Conservation (phyloP, 2,329 filamentous ascomycete genomes). For the Rutstroemia sp. region DNA sequence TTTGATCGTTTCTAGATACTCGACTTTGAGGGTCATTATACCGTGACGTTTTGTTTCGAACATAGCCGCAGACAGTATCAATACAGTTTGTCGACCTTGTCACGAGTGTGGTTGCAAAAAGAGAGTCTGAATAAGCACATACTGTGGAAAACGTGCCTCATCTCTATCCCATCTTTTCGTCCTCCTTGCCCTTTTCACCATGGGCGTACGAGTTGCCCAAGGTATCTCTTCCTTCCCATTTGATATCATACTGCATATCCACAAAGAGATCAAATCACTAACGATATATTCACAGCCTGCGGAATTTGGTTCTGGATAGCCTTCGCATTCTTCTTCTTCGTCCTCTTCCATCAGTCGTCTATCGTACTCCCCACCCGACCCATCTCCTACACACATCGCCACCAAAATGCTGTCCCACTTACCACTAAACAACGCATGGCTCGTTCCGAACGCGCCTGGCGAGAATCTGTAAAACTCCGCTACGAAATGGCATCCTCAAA, state of each 20-base stretch:
- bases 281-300: slow-evolving; percentile 14
- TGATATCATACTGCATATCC: background rate
- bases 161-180: background rate
- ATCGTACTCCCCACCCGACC: background rate
- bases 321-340: slow-evolving; percentile 20
- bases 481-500: slow-evolving; percentile 20
- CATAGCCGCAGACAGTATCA: too few relatives aligned
- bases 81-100: too few relatives aligned
- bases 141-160: background rate
- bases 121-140: too few relatives aligned
- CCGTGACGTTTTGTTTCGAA: too few relatives aligned
- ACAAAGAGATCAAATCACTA: background rate
- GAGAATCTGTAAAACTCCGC: slow-evolving; percentile 17
- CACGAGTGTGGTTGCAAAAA: too few relatives aligned
- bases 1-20: too few relatives aligned
- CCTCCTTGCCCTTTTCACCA: slow-evolving; percentile 13
- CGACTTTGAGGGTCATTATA: too few relatives aligned
- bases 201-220: slow-evolving; percentile 21
- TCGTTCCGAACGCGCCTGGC: slow-evolving; percentile 21
- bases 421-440: slow-evolving; percentile 19
- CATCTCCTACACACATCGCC: background rate
- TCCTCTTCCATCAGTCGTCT: slow-evolving; percentile 18
- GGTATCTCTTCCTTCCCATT: slow-evolving; percentile 1
- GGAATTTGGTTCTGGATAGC: slow-evolving; percentile 26
- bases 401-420: slow-evolving; percentile 6